Conservation (phyloP, 805 yeast genomes). For the Priceomyces castillae region DNA sequence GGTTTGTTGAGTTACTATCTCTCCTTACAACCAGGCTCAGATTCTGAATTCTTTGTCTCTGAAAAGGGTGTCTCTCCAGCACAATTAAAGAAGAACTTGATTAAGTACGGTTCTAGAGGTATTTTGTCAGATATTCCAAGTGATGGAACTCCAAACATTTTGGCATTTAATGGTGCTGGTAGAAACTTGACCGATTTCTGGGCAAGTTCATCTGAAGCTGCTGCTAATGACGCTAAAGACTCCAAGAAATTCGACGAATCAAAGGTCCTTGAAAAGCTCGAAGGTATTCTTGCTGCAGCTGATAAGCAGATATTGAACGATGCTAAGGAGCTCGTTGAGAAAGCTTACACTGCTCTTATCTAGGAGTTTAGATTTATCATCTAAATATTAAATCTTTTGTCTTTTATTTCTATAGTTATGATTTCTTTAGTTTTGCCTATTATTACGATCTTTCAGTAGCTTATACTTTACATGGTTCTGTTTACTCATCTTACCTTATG, state of each 20-base stretch:
- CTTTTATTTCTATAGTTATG: not conserved
- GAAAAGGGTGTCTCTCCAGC: constrained; percentile 61
- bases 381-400: not conserved
- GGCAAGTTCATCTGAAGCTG: constrained; percentile 25
- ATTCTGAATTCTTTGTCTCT: constrained; percentile 58
- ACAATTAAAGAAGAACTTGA: constrained; percentile 72
- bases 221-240: not conserved
- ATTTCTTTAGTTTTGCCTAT: too few relatives aligned
- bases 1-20: constrained; percentile 89
- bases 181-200: constrained; percentile 66
- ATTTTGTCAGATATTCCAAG: constrained; percentile 60
- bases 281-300: not conserved
- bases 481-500: too few relatives aligned
- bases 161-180: constrained; percentile 83
- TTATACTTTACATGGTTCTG: too few relatives aligned
- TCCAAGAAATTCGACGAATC: constrained; percentile 11
- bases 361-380: not conserved
- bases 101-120: constrained; percentile 63
- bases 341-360: constrained; percentile 18
- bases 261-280: constrained; percentile 12
- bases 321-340: constrained; percentile 25
- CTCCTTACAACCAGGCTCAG: constrained; percentile 76
- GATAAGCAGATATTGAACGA: constrained; percentile 18
- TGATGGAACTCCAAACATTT: constrained; percentile 67
- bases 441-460: too few relatives aligned